Conservation (phyloP, 2,329 filamentous ascomycete species). For the Aphanocladium album region DNA sequence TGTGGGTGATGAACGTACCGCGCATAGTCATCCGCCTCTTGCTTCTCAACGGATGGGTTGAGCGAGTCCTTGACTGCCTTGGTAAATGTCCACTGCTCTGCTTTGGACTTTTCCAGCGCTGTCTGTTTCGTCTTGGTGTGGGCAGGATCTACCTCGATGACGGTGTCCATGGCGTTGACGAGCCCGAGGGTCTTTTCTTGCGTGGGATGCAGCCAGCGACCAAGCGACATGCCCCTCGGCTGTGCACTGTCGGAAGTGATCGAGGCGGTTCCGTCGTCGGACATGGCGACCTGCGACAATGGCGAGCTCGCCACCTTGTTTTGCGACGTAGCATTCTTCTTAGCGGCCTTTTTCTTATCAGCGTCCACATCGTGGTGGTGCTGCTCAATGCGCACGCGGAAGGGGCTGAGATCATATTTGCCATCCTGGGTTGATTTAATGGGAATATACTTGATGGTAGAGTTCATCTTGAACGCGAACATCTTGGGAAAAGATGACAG, state of each 20-base stretch:
- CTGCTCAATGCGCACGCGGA: conserved; percentile 65
- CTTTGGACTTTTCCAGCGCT: conserved; percentile 68
- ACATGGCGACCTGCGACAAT: conserved; percentile 19
- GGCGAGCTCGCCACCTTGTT: conserved; percentile 34
- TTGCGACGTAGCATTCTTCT: conserved; percentile 66
- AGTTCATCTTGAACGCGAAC: conserved; percentile 89
- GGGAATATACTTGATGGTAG: conserved; percentile 77
- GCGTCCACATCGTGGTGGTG: conserved; percentile 48
- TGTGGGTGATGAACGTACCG: conserved; percentile 87
- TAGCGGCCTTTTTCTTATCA: conserved; percentile 58
- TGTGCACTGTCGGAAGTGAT: conserved; percentile 33
- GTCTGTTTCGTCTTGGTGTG: conserved; percentile 49
- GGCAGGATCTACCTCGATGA: conserved; percentile 17
- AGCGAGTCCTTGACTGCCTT: conserved; percentile 82
- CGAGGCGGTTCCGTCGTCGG: conserved; percentile 38
- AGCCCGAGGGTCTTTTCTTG: conserved; percentile 27
- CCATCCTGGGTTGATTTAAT: conserved; percentile 67
- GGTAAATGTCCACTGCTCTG: conserved; percentile 82
- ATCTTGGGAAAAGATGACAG: conserved; percentile 88
- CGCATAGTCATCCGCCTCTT: conserved; percentile 80
- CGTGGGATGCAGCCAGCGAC: conserved; percentile 56
- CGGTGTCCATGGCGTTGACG: conserved; percentile 15
- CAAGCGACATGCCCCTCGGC: conserved; percentile 48
- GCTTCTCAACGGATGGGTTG: conserved; percentile 71
- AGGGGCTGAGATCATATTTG: conserved; percentile 81